Evolutionary conservation across 495 filamentous ascomycete genomes (phyloP).

Genomic region (Penicillium roqueforti): DNA sequence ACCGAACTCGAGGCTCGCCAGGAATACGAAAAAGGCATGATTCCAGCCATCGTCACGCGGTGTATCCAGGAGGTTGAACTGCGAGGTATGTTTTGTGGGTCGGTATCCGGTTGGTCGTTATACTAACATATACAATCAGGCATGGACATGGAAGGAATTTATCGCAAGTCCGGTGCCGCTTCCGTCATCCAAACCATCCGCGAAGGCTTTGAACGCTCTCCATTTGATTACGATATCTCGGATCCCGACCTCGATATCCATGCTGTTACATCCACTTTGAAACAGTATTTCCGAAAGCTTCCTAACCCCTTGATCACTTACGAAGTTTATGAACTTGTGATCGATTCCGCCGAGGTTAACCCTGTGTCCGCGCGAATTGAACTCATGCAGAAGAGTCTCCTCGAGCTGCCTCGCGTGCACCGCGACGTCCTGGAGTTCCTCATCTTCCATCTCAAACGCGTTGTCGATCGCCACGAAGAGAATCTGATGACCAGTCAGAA

Average conservation of each 20-base stretch:
- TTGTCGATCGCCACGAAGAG: slow-evolving; percentile 73
- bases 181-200: slow-evolving; percentile 81
- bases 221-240: slow-evolving; percentile 76
- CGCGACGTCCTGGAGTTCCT: slow-evolving; percentile 88
- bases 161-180: slow-evolving; percentile 92
- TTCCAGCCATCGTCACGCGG: slow-evolving; percentile 84
- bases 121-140: slow-evolving; percentile 44
- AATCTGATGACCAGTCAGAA: slow-evolving; percentile 96
- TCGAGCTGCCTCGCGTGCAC: slow-evolving; percentile 75
- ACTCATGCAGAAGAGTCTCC: slow-evolving; percentile 64
- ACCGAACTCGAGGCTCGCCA: slow-evolving; percentile 82
- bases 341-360: slow-evolving; percentile 59
- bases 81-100: slow-evolving; percentile 49
- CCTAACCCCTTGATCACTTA: slow-evolving; percentile 88
- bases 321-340: slow-evolving; percentile 83
- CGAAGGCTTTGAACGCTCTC: slow-evolving; percentile 80
- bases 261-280: slow-evolving; percentile 89
- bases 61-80: slow-evolving; percentile 98
- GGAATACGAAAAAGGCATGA: slow-evolving; percentile 83
- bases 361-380: slow-evolving; percentile 51
- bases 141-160: slow-evolving; percentile 98
- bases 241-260: slow-evolving; percentile 94
- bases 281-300: slow-evolving; percentile 96
- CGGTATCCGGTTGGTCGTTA: not conserved
- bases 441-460: slow-evolving; percentile 87